Percentiles rank a stretch among this genome's conserved stretches.
Conservation (phyloP, 1,284 basidiomycete species). For the Papiliotrema laurentii region DNA sequence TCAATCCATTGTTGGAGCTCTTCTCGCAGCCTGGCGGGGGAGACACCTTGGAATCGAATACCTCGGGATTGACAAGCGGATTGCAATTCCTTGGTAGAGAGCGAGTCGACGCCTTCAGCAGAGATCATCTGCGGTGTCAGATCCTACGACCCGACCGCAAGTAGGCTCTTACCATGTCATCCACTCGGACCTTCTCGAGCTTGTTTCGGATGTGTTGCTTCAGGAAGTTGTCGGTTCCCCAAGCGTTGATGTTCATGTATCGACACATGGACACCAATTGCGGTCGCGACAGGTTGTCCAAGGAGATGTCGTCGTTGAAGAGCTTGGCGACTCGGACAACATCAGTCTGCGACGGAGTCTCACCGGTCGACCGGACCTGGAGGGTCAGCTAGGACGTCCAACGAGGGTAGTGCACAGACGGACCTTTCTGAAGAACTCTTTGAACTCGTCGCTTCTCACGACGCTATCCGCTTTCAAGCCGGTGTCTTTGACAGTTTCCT, state of each 20-base stretch:
- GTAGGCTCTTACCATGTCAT: slow-evolving; percentile 62
- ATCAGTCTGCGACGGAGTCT: slow-evolving; percentile 81
- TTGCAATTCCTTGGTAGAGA: slow-evolving; percentile 86
- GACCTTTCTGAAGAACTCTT: slow-evolving; percentile 97
- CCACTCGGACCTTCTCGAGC: slow-evolving; percentile 76
- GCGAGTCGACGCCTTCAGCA: slow-evolving; percentile 79
- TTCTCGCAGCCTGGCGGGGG: slow-evolving; percentile 75
- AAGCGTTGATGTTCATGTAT: slow-evolving; percentile 97
- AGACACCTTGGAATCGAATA: slow-evolving; percentile 79
- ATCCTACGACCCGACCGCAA: background rate
- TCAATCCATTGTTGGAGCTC: slow-evolving; percentile 93
- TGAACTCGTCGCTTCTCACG: slow-evolving; percentile 90
- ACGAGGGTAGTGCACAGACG: slow-evolving; percentile 2
- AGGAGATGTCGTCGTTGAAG: slow-evolving; percentile 94
- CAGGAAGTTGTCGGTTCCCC: slow-evolving; percentile 97
- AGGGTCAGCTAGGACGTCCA: background rate
- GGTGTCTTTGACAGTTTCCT: slow-evolving; percentile 92
- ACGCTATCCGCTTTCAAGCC: slow-evolving; percentile 89
- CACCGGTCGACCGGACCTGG: slow-evolving; percentile 88
- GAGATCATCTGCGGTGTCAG: slow-evolving; percentile 62
- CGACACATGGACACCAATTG: slow-evolving; percentile 96
- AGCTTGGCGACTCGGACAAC: slow-evolving; percentile 92
- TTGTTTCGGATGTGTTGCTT: slow-evolving; percentile 87
- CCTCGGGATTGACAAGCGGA: slow-evolving; percentile 92
- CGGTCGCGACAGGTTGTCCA: slow-evolving; percentile 95